Base-by-base conservation (phyloP, 2,329 filamentous ascomycete species). In the Zasmidium citrigriseum region DNA sequence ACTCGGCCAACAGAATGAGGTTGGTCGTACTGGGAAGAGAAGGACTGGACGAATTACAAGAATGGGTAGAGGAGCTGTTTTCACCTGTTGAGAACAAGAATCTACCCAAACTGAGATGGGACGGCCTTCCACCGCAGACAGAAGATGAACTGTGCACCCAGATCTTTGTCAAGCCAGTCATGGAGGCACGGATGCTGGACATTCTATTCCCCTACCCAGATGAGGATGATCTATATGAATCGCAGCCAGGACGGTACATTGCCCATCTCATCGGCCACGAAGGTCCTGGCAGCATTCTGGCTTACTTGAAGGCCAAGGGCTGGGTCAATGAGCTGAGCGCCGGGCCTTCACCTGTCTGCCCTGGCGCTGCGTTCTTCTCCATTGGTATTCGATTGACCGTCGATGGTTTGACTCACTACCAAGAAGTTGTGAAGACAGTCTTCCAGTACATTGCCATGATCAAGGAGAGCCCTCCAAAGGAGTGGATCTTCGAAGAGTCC, bases 401-500 rank as follows among this genome's bases (percentile, higher is more conserved):
- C 71, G 90, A 96, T 73, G 92, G 91, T 4, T 77, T 96, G 54
- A 88, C 88, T 68, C 82, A 93, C 66, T 95, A 96, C 76, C 83
- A 87, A 58, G 89, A 96, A 68, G 85, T 97, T 18, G 83, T 89
- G 63, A 93, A 93, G 74, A 85, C 88, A 25, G 83, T 96, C 61
- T 97, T 97, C 77, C 89, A 96, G 72, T 99, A 99, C 69, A 87
- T 98, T 62, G 87, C 91, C 11, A 84, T 99, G 73, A 83, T 99
- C 56, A 87, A 86, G 62, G 90, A 96, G 68, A 82, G 83, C 2
- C 84, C 89, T 4, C 93, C 93, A 0, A 89, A 96, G 66, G 82
- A 96, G 72, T 98, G 95, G 95, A 92, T 98, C 58, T 93, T 95
- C 59, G 86, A 96, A 27, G 95, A 99, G 76, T 89, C 95, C 74